Percentiles rank a stretch among this genome's conserved stretches.
These are phyloP conservation scores for carrot (Daucus carota) DNA, from an alignment of 129 eudicot species.

Conservation along the genomic window DH1_v3.0 NC_030383.2:1340001-1340500, in stretches of 20 bases:
- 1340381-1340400: background rate
- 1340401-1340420: background rate
- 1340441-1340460: background rate
- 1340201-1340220: background rate
- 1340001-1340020: conserved; percentile 53
- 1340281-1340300: background rate
- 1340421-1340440: background rate
- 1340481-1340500: too few species aligned
- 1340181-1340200: background rate
- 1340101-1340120: background rate
- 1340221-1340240: too few species aligned
- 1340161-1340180: background rate
- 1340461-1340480: too few species aligned
- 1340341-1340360: background rate
- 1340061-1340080: conserved; percentile 91
- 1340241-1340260: background rate
- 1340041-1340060: conserved; percentile 84
- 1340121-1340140: background rate
- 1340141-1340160: background rate
- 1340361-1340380: background rate
- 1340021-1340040: conserved; percentile 77
- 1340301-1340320: background rate
- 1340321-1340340: background rate
- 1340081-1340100: conserved; percentile 30
- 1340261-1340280: too few species aligned